Evolutionary conservation across 75 land plant genomes (phyloP).

Genomic region (Pinus albicaulis): DNA sequence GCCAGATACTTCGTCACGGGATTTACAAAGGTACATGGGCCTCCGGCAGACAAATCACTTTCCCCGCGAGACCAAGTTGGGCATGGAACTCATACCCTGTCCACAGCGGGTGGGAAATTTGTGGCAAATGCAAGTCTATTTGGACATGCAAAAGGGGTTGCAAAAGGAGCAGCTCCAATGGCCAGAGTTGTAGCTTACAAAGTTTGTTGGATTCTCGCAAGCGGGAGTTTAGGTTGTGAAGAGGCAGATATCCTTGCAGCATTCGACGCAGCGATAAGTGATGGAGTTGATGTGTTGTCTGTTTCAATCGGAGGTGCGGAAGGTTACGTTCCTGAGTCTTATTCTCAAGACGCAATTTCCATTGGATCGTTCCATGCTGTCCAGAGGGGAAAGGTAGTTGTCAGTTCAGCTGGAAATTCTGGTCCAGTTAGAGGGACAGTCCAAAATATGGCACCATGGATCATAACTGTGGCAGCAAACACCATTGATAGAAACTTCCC

Average conservation of each 20-base stretch:
- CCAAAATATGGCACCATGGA: conserved; percentile 45
- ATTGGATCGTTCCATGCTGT: conserved; percentile 47
- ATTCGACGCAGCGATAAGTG: conserved; percentile 59
- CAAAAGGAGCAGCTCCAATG: conserved; percentile 57
- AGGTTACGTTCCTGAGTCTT: not conserved
- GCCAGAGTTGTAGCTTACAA: conserved; percentile 65
- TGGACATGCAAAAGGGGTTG: conserved; percentile 56
- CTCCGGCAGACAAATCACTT: conserved; percentile 11
- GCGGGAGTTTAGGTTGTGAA: conserved; percentile 19
- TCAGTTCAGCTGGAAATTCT: conserved; percentile 40
- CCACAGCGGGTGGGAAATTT: conserved; percentile 54
- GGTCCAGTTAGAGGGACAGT: conserved; percentile 36
- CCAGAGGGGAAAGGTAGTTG: conserved; percentile 23
- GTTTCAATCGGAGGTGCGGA: conserved; percentile 26
- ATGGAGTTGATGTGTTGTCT: conserved; percentile 65
- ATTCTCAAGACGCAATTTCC: conserved; percentile 16
- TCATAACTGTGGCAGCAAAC: conserved; percentile 52
- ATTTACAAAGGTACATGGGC: conserved; percentile 13
- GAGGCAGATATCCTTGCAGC: conserved; percentile 67
- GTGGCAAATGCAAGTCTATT: conserved; percentile 29
- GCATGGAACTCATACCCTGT: conserved; percentile 75
- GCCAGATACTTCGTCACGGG: conserved; percentile 50
- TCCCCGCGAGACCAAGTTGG: conserved; percentile 47
- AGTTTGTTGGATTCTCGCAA: conserved; percentile 52
- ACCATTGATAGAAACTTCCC: conserved; percentile 31